Evolutionary conservation across 2,329 filamentous ascomycete genomes (phyloP).

Genomic region (Penicillium sp.): DNA sequence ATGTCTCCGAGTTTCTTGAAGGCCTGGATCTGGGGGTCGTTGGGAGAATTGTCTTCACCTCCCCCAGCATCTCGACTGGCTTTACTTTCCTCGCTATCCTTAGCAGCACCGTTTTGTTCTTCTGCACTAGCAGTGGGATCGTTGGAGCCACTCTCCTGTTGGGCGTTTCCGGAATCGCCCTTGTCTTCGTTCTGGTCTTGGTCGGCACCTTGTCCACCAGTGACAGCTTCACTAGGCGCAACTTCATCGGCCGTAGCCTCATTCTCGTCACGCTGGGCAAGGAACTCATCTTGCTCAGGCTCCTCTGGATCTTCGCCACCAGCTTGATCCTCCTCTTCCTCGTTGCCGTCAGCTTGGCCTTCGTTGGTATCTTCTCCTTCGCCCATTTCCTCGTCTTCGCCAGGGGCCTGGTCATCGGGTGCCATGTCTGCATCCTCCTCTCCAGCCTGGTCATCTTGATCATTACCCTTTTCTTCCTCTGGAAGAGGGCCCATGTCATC

Average conservation of each 20-base stretch:
- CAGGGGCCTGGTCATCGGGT: constrained; percentile 32
- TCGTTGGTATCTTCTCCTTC: constrained; percentile 41
- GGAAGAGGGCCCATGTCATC: constrained; percentile 42
- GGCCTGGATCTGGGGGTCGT: constrained; percentile 60
- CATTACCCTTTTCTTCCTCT: constrained; percentile 35
- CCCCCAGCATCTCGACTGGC: constrained; percentile 39
- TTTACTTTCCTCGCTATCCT: constrained; percentile 42
- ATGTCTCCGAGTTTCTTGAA: constrained; percentile 95
- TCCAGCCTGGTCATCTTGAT: constrained; percentile 29
- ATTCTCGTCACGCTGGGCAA: constrained; percentile 49
- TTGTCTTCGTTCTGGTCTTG: constrained; percentile 45
- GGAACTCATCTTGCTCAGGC: constrained; percentile 49
- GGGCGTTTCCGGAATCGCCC: constrained; percentile 48
- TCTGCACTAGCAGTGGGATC: constrained; percentile 50
- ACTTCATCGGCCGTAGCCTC: constrained; percentile 58
- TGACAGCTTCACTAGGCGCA: constrained; percentile 43
- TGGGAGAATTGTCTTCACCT: constrained; percentile 33
- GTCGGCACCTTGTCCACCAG: constrained; percentile 39
- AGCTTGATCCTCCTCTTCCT: constrained; percentile 48
- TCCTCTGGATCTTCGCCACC: constrained; percentile 52
- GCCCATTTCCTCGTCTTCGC: constrained; percentile 45
- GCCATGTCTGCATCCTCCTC: constrained; percentile 32
- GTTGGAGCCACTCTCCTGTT: constrained; percentile 44
- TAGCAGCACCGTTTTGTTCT: constrained; percentile 43
- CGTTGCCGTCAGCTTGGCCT: constrained; percentile 48